A percentile compares a stretch with the other conserved stretches of the same genome.
phyloP scores from a whole-genome alignment of 2,329 filamentous ascomycete genomes.

The Chaetomium olivaceum region DNA sequence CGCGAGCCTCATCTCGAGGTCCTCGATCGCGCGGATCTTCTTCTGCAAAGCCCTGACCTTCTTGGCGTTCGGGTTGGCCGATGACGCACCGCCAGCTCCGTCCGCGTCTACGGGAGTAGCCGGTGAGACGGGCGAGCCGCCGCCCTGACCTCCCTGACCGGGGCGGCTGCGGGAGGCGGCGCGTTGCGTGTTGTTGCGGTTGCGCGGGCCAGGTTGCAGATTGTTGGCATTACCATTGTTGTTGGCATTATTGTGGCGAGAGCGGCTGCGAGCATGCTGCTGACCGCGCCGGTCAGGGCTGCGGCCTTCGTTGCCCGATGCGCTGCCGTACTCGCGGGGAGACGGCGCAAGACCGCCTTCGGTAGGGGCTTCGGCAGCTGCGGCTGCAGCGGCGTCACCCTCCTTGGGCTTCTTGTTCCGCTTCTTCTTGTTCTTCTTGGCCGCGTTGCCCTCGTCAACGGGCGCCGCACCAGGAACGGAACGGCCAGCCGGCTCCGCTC shows the following conservation, averaged over 20 bases:
- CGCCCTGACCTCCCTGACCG: constrained; percentile 22
- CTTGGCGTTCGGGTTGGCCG: constrained; percentile 73
- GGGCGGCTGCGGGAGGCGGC: constrained; percentile 36
- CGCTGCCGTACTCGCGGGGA: constrained; percentile 44
- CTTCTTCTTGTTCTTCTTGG: constrained; percentile 98
- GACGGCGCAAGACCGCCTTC: constrained; percentile 53
- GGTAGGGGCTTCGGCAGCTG: constrained; percentile 31
- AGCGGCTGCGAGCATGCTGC: constrained; percentile 52
- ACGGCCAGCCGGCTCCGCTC: constrained; percentile 71
- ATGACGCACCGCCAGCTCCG: constrained; percentile 53
- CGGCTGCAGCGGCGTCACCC: constrained; percentile 57
- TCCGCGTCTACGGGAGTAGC: constrained; percentile 43
- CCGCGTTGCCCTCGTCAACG: constrained; percentile 70
- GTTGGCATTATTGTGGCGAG: constrained; percentile 49
- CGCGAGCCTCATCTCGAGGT: constrained; percentile 94
- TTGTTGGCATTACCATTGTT: constrained; percentile 39
- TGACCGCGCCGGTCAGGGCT: constrained; percentile 67
- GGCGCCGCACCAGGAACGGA: constrained; percentile 68
- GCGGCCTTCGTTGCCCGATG: constrained; percentile 54
- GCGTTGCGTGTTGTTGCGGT: constrained; percentile 53
- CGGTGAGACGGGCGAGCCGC: constrained; percentile 7
- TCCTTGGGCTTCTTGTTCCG: constrained; percentile 87
- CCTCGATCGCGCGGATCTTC: constrained; percentile 97
- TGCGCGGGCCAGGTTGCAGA: constrained; percentile 41
- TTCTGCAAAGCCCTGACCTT: constrained; percentile 92